Evolutionary conservation across 2,329 filamentous ascomycete species (phyloP), one percentile per base, ranked within the genome.

Genomic region (Capronia coronata): DNA sequence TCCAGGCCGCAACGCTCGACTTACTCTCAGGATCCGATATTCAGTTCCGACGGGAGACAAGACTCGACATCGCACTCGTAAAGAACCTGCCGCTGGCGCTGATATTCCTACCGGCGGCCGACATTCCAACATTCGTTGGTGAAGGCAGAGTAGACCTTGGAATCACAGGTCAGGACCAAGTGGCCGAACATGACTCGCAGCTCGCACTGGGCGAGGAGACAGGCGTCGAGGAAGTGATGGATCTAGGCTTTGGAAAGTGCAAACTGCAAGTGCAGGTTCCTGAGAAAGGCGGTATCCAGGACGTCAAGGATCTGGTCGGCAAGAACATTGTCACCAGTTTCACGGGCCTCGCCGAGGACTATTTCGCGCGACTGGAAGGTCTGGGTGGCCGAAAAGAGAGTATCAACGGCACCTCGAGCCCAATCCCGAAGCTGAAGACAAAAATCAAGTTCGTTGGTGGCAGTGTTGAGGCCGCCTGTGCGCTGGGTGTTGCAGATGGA

Each of bases 201-300:
- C 59, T 72, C 1, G 47, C 63, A 1, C 47, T 59, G 2, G 66
- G 62, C 25, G 67, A 72, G 46, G 40, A 46, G 35, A 71, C 77
- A 2, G 82, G 82, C 49, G 89, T 93, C 49, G 86, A 93, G 62
- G 87, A 93, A 62, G 78, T 98, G 42, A 76, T 98, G 71, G 87
- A 96, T 61, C 78, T 98, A 14, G 87, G 83, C 27, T 98, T 98
- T 65, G 93, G 93, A 38, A 76, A 74, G 55, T 98, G 93, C 75
- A 91, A 86, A 71, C 77, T 98, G 61, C 91, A 97, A 72, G 89
- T 97, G n/a, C 93, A 98, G 70, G 90, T 94, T 1, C 93, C 93
- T 0, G 83, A 86, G 64, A 91, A 93, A 67, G 91, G 93, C 45
- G 64, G 72, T 46, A 83, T 93, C 63, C 69, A 68, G 38, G 77